A percentile compares a stretch with the other conserved stretches of the same genome.
Evolutionary conservation across 2,329 filamentous ascomycete genomes (phyloP).

Genomic region (Tolypocladium cylindrosporum): DNA sequence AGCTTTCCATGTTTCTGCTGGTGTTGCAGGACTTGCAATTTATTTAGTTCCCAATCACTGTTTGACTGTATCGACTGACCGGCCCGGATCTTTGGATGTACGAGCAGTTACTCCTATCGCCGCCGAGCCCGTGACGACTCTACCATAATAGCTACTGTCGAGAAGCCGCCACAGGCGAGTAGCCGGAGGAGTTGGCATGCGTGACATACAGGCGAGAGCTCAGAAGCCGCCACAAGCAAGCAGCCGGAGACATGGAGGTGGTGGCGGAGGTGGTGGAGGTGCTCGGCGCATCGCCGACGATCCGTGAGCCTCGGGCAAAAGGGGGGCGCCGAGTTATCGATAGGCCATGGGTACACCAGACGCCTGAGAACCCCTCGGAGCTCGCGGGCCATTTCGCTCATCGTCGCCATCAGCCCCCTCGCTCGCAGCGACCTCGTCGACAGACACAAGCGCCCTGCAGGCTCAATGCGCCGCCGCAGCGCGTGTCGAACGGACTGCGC

Average conservation of each 20-base stretch:
- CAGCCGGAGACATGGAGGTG: background rate
- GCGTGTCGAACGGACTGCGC: background rate
- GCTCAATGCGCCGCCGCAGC: slow-evolving; percentile 1
- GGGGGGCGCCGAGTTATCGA: slow-evolving; percentile 2
- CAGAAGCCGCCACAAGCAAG: background rate
- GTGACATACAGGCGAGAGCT: background rate
- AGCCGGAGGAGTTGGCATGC: no score
- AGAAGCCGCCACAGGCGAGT: no score
- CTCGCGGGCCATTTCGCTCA: background rate
- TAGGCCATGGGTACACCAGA: background rate
- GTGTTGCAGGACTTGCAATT: background rate
- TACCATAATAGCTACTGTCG: no score
- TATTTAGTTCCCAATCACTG: background rate
- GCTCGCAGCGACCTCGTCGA: background rate
- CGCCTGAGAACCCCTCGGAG: background rate
- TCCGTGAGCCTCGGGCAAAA: slow-evolving; percentile 3
- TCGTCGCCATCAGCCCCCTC: background rate
- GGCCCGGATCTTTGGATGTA: no score
- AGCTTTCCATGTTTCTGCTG: slow-evolving; percentile 2
- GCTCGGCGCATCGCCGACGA: background rate
- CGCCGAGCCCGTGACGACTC: no score
- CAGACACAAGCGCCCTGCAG: background rate
- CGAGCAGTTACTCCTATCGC: no score
- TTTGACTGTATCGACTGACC: no score
- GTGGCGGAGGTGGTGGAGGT: background rate